Conservation (phyloP, 2,329 filamentous ascomycete genomes). For the Nannizzia gypsea region DNA sequence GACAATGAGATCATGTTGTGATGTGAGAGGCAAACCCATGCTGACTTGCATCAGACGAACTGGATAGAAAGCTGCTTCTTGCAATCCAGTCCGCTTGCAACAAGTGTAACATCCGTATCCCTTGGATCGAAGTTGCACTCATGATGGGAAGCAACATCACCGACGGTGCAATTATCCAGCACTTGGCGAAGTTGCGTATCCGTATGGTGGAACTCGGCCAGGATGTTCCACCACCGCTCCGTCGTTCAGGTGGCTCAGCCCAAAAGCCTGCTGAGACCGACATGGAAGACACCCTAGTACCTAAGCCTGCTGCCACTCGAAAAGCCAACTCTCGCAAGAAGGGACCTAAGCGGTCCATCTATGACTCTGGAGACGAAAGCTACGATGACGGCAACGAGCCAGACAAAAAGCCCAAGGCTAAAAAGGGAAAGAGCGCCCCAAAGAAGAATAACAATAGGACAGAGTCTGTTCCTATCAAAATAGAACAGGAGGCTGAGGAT, state of each 20-base stretch:
- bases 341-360: conserved; percentile 5
- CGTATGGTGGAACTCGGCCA: conserved; percentile 25
- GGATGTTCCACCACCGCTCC: conserved; percentile 30
- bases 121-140: conserved; percentile 31
- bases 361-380: conserved; percentile 3
- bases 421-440: background rate
- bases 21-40: background rate
- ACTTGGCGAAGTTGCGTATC: conserved; percentile 34
- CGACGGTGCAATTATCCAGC: conserved; percentile 37
- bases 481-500: background rate
- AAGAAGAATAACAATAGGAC: background rate
- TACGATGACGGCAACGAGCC: background rate
- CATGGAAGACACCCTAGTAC: no score
- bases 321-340: conserved; percentile 8
- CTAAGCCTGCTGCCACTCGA: background rate
- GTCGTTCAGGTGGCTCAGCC: conserved; percentile 19
- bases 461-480: background rate
- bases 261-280: background rate
- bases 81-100: conserved; percentile 34
- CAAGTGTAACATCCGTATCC: conserved; percentile 27
- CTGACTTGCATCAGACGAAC: conserved; percentile 26
- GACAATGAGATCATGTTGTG: background rate
- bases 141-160: conserved; percentile 31
- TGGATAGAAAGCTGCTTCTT: conserved; percentile 34
- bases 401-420: background rate